These are phyloP conservation scores for Lipomyces mesembrius DNA, from an alignment of 805 yeast species.

Conservation along the genomic window DNA sequence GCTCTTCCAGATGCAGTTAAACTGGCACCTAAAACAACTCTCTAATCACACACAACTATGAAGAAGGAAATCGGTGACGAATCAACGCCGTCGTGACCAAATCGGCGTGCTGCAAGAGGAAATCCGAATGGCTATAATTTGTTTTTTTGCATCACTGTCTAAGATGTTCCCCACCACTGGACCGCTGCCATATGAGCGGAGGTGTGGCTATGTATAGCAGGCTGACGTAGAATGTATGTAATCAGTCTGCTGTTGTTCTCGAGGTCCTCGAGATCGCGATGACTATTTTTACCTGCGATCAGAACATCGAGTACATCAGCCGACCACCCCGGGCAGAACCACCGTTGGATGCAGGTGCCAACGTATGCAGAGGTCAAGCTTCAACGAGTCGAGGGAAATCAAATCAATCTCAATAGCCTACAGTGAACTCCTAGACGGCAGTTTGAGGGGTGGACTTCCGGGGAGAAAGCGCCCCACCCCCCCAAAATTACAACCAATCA, in stretches of 20 bases:
- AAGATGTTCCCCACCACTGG: neutral
- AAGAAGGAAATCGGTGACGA: too few relatives aligned
- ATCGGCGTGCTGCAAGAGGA: too few relatives aligned
- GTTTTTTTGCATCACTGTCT: neutral
- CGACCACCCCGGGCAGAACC: neutral
- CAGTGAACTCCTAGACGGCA: too few relatives aligned
- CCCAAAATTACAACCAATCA: too few relatives aligned
- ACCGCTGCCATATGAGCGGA: neutral
- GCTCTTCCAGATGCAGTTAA: too few relatives aligned
- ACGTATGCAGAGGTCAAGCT: neutral
- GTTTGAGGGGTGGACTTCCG: too few relatives aligned
- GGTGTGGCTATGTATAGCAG: neutral
- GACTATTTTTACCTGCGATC: neutral
- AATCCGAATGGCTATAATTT: neutral
- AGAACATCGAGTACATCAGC: neutral
- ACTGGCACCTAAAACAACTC: too few relatives aligned
- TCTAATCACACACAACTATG: too few relatives aligned
- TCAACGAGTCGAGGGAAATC: too few relatives aligned
- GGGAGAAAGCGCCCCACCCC: too few relatives aligned
- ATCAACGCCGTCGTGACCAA: too few relatives aligned
- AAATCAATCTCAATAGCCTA: too few relatives aligned
- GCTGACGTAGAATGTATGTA: neutral
- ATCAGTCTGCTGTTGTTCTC: neutral
- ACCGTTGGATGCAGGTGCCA: neutral
- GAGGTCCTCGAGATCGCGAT: neutral